Conservation (phyloP, 2,329 filamentous ascomycete species). For the Truncatella angustata region DNA sequence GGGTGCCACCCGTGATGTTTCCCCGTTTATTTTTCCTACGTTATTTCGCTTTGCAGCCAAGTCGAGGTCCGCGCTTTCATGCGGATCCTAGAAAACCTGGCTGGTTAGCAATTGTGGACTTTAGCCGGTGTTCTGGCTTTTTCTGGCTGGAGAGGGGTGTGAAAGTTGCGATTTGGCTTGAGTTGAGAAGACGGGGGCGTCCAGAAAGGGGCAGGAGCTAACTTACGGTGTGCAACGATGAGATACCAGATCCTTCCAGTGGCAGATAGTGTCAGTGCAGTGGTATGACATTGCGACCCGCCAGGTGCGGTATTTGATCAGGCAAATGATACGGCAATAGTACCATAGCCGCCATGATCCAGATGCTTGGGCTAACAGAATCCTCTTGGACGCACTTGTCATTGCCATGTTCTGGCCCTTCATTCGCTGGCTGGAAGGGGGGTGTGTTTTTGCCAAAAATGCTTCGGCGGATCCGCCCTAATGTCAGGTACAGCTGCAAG, state of each 20-base stretch:
- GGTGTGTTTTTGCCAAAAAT: not conserved
- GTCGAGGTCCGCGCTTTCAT: conserved; percentile 12
- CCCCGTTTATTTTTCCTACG: conserved; percentile 13
- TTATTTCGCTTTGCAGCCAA: conserved; percentile 26
- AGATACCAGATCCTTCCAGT: not conserved
- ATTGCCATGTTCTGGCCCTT: not conserved
- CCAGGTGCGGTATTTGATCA: too few species aligned
- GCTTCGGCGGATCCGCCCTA: conserved; percentile 4
- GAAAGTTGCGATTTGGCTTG: not conserved
- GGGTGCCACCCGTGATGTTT: not conserved
- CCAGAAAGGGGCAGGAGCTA: conserved; percentile 6
- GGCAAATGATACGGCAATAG: too few species aligned
- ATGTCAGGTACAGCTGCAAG: conserved; percentile 13
- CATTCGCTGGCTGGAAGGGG: not conserved
- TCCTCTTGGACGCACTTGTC: not conserved
- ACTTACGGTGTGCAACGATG: not conserved
- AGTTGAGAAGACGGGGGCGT: not conserved
- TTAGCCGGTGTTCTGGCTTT: too few species aligned
- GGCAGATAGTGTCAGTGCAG: not conserved
- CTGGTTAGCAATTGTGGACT: not conserved
- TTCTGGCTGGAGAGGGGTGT: too few species aligned
- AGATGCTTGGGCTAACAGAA: not conserved
- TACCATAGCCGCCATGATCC: not conserved
- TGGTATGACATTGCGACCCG: too few species aligned
- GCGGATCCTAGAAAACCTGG: not conserved